Evolutionary conservation across 306 rosid species (phyloP).

Genomic region (Fragaria nilgerrensis): DNA sequence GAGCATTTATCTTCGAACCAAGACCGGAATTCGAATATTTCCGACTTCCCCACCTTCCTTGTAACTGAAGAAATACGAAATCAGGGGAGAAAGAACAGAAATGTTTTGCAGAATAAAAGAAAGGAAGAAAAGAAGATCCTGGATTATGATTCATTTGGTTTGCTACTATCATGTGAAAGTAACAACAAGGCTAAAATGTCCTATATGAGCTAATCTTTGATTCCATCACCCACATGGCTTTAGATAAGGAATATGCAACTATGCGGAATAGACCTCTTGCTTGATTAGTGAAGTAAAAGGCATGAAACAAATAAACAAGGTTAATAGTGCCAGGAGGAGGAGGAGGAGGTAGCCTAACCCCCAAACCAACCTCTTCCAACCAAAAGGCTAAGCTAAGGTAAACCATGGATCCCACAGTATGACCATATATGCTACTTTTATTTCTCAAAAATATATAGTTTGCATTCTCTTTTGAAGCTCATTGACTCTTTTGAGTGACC

Average conservation of each 20-base stretch:
- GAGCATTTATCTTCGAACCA: background rate
- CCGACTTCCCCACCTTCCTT: background rate
- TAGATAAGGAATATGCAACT: constrained; percentile 31
- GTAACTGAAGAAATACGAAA: background rate
- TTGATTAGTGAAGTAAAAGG: constrained; percentile 34
- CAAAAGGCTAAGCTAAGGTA: constrained; percentile 26
- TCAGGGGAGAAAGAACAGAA: background rate
- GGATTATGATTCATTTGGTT: constrained; percentile 17
- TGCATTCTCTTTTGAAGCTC: constrained; percentile 31
- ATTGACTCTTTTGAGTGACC: constrained; percentile 58
- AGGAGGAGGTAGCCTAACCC: constrained; percentile 21
- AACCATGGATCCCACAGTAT: constrained; percentile 39
- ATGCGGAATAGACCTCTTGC: constrained; percentile 9
- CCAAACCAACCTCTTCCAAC: constrained; percentile 31
- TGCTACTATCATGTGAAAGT: constrained; percentile 4
- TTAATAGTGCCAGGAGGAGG: constrained; percentile 2
- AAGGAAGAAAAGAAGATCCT: background rate
- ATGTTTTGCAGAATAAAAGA: background rate
- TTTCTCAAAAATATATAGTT: background rate
- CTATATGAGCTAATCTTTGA: constrained; percentile 26
- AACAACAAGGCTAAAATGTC: constrained; percentile 17
- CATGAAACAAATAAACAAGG: constrained; percentile 24
- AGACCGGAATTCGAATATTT: background rate
- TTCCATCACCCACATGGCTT: constrained; percentile 30
- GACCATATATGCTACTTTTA: background rate